Conservation (phyloP, 75 land plant genomes). For the Larix kaempferi region DNA sequence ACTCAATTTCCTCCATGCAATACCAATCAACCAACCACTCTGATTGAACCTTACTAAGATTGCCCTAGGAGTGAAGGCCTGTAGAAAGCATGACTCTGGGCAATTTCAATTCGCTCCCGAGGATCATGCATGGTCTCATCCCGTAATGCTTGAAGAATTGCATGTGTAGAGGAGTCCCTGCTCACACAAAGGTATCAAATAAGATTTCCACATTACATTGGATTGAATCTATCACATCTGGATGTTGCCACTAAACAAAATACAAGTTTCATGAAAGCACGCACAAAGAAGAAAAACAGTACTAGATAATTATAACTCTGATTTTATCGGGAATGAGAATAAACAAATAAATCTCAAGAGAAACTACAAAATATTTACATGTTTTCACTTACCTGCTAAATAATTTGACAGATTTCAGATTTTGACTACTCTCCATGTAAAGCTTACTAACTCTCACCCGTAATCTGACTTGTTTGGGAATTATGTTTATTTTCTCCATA, state of each 20-base stretch:
- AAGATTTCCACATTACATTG: background rate
- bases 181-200: background rate
- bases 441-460: background rate
- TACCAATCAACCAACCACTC: conserved; percentile 3
- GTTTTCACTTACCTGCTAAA: too few relatives aligned
- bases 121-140: conserved; percentile 56
- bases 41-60: background rate
- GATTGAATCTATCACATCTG: background rate
- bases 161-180: conserved; percentile 34
- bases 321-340: too few relatives aligned
- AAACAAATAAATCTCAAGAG: background rate
- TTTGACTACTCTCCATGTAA: background rate
- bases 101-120: conserved; percentile 41
- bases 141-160: conserved; percentile 44
- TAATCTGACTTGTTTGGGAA: background rate
- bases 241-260: background rate
- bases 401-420: too few relatives aligned
- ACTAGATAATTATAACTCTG: too few relatives aligned
- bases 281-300: background rate
- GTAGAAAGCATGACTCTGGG: conserved; percentile 30
- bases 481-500: background rate
- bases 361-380: too few relatives aligned
- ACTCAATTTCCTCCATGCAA: background rate
- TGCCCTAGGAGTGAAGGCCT: conserved; percentile 40
- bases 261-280: background rate